Evolutionary conservation across 108 stramenopile genomes (phyloP), one percentile per base, ranked within the genome.

Genomic region (Skeletonema grethae): DNA sequence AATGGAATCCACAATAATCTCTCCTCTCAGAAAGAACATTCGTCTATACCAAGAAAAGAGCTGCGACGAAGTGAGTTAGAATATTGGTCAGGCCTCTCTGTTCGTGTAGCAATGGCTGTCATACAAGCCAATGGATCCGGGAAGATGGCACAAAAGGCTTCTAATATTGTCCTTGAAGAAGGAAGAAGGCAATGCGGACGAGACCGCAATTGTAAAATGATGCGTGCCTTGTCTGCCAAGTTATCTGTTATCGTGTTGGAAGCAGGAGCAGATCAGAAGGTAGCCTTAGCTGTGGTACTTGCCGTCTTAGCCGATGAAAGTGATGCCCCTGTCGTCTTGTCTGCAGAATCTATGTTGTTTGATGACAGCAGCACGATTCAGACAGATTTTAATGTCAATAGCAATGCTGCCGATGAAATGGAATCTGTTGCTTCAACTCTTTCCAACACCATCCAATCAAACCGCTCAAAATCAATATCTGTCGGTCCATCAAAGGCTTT

Each of bases 21-120:
- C 22, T 53, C 50, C 20, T 20, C 20, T 53, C 5, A 16, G 46
- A 48, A 48, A 0, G 46, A 48, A 48, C 16, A 11, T 0, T 1
- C 16, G 5, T 18, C 46, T 6, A 48, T 38, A 2, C 11, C 36
- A 28, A 0, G 25, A 28, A 28, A 28, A 28, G 36, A 38, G 9
- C 10, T 43, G 22, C 7, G 3, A 22, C 15, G 50, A n/a, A 53
- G 22, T 2, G 4, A 53, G 20, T 24, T 24, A 16, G 50, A 53
- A 9, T 53, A 22, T 8, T 53, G 50, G 50, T 24, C 50, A 24
- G 50, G 20, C 22, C 50, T 53, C 7, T 20, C 50, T 10, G 22
- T 53, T 9, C 50, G 50, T 53, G 50, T 53, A 53, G 50, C 50
- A 24, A 53, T 53, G 50, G 50, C 50, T 3, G 50, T 53, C 20